Percentiles rank a stretch among this genome's conserved stretches.
phyloP scores from a whole-genome alignment of 495 filamentous ascomycete species.

The Apodospora peruviana region DNA sequence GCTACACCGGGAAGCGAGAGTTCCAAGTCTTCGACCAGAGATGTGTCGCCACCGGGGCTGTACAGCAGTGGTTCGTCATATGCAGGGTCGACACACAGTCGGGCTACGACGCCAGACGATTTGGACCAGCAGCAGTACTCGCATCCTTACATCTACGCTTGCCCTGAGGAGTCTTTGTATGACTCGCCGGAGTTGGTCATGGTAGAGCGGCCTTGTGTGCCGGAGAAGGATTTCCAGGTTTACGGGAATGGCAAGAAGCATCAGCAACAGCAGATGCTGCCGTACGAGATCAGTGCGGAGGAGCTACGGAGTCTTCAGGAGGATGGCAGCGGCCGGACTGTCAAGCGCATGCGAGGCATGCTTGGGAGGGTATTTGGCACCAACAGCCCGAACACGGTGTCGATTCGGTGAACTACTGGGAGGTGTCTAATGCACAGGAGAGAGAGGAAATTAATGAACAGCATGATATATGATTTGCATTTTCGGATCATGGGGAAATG shows the following conservation, averaged over 20 bases:
- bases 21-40: slow-evolving; percentile 21
- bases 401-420: not conserved
- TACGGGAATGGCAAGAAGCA: slow-evolving; percentile 7
- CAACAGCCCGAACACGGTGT: not conserved
- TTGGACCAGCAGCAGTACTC: slow-evolving; percentile 25
- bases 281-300: slow-evolving; percentile 43
- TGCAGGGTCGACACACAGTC: slow-evolving; percentile 33
- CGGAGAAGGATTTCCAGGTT: slow-evolving; percentile 23
- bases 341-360: slow-evolving; percentile 36
- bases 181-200: slow-evolving; percentile 36
- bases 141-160: slow-evolving; percentile 29
- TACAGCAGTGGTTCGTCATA: slow-evolving; percentile 36
- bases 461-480: too few species aligned
- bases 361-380: slow-evolving; percentile 35
- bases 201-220: slow-evolving; percentile 20
- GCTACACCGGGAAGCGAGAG: slow-evolving; percentile 26
- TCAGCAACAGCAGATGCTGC: slow-evolving; percentile 28
- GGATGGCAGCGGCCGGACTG: slow-evolving; percentile 26
- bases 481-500: too few species aligned
- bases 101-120: slow-evolving; percentile 41
- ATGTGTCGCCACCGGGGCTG: slow-evolving; percentile 35
- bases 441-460: not conserved
- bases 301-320: slow-evolving; percentile 35
- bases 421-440: not conserved
- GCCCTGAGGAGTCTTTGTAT: slow-evolving; percentile 22